These are phyloP conservation scores for Eragrostis nindensis DNA, from an alignment of 176 grass and related monocot genomes.

Conservation along the genomic window DNA sequence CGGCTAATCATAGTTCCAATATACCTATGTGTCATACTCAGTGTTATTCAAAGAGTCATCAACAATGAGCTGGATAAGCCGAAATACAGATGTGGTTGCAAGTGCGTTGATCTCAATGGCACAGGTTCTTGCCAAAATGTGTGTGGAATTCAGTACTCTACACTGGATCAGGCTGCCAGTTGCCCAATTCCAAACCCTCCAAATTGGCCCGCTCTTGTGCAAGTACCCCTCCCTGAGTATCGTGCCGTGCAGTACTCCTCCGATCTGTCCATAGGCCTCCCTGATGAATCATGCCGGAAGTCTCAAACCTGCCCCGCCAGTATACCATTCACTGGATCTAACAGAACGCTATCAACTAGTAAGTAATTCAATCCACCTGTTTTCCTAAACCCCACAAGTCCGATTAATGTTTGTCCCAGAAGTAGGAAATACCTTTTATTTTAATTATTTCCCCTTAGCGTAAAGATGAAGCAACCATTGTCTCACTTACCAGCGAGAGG, in stretches of 20 bases:
- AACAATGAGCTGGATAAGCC: constrained; percentile 40
- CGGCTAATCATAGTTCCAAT: constrained; percentile 62
- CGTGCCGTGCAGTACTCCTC: constrained; percentile 45
- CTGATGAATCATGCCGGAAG: constrained; percentile 54
- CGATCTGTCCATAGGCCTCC: constrained; percentile 33
- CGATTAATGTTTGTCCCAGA: background rate
- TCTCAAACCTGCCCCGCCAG: constrained; percentile 52
- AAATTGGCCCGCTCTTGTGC: constrained; percentile 54
- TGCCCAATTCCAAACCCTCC: constrained; percentile 58
- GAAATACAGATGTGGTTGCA: constrained; percentile 51
- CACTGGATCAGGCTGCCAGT: constrained; percentile 42
- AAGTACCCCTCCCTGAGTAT: constrained; percentile 54
- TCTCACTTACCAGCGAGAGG: background rate
- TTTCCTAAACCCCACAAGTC: too few species aligned
- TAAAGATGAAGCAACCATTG: constrained; percentile 14
- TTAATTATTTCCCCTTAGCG: background rate
- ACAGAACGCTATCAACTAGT: constrained; percentile 57
- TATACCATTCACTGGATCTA: constrained; percentile 62
- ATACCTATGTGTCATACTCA: constrained; percentile 56
- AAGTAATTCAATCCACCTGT: constrained; percentile 28
- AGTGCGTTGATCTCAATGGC: constrained; percentile 44
- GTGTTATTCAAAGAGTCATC: constrained; percentile 52
- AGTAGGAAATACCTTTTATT: background rate
- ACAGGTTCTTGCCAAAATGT: constrained; percentile 50
- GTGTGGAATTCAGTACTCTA: constrained; percentile 57